Conservation (phyloP, 352 stramenopile genomes). For the Phytopythium boreale region DNA sequence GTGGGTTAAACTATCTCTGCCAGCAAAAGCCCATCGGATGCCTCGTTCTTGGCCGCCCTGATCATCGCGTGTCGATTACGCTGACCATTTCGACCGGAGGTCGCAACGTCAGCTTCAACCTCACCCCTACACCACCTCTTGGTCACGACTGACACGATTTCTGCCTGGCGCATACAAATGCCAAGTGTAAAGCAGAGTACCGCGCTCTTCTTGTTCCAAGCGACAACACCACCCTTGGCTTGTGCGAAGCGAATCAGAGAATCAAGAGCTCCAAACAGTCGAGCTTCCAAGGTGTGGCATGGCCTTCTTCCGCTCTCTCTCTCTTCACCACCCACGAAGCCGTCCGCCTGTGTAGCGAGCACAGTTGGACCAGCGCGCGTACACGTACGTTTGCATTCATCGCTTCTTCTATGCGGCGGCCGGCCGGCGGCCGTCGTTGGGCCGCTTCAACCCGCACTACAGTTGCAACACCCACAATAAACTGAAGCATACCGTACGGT, state of each 20-base stretch:
- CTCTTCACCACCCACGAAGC: not conserved
- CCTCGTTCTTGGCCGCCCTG: not conserved
- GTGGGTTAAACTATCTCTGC: not conserved
- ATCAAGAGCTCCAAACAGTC: too few species aligned
- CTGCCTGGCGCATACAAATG: not conserved
- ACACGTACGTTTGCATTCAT: not conserved
- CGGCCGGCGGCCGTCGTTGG: not conserved
- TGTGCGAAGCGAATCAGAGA: too few species aligned
- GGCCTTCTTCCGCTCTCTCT: not conserved
- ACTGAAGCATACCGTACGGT: not conserved
- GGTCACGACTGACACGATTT: not conserved
- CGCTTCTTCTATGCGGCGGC: not conserved
- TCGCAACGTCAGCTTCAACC: slow-evolving; percentile 24
- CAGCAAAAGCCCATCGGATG: not conserved
- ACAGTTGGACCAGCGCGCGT: not conserved
- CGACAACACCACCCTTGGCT: not conserved
- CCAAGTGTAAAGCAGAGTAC: not conserved
- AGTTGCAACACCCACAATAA: not conserved
- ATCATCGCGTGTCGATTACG: slow-evolving; percentile 8
- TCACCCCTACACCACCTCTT: slow-evolving; percentile 25
- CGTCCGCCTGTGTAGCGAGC: not conserved
- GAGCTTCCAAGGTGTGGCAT: not conserved
- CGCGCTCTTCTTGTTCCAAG: not conserved
- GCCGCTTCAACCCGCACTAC: not conserved
- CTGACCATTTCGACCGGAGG: slow-evolving; percentile 10